phyloP scores from a whole-genome alignment of 768 basidiomycete genomes.

The Collybia mongolica region DNA sequence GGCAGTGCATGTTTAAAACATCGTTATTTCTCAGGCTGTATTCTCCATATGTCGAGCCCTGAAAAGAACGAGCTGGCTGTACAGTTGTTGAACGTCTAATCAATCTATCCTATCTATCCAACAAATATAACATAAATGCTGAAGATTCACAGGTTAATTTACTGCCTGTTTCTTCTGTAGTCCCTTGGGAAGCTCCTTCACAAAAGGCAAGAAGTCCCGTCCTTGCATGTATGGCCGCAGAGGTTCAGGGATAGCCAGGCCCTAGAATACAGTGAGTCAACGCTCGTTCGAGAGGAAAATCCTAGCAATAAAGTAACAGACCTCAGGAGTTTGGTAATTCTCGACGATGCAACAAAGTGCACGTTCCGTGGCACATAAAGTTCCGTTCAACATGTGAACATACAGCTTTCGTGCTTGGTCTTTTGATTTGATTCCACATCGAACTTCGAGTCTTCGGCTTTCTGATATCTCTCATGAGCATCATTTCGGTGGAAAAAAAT shows the following conservation, averaged over 20 bases:
- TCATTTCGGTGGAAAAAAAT: slow-evolving; percentile 1
- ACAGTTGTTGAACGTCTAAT: too few relatives aligned
- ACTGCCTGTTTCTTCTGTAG: slow-evolving; percentile 69
- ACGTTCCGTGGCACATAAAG: slow-evolving; percentile 94
- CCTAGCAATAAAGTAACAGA: slow-evolving; percentile 41
- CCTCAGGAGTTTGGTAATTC: slow-evolving; percentile 96
- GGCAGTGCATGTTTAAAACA: slow-evolving; percentile 6
- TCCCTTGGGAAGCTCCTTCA: slow-evolving; percentile 77
- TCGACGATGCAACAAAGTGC: slow-evolving; percentile 97
- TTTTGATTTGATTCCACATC: slow-evolving; percentile 88
- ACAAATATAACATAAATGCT: neutral
- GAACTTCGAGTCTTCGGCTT: slow-evolving; percentile 88
- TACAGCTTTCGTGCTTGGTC: slow-evolving; percentile 91
- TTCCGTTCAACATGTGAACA: slow-evolving; percentile 99
- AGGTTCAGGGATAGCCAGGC: slow-evolving; percentile 85
- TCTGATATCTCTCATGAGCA: slow-evolving; percentile 45
- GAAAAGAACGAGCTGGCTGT: too few relatives aligned
- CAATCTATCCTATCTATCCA: neutral
- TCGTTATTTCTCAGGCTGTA: neutral
- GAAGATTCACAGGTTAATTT: neutral
- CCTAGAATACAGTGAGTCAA: slow-evolving; percentile 44
- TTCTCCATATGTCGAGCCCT: neutral
- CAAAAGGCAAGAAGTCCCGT: slow-evolving; percentile 83
- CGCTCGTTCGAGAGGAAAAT: slow-evolving; percentile 7
- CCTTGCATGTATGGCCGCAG: slow-evolving; percentile 97